Base-by-base conservation (phyloP, 805 yeast genomes). In the Kuraishia floccosa region DNA sequence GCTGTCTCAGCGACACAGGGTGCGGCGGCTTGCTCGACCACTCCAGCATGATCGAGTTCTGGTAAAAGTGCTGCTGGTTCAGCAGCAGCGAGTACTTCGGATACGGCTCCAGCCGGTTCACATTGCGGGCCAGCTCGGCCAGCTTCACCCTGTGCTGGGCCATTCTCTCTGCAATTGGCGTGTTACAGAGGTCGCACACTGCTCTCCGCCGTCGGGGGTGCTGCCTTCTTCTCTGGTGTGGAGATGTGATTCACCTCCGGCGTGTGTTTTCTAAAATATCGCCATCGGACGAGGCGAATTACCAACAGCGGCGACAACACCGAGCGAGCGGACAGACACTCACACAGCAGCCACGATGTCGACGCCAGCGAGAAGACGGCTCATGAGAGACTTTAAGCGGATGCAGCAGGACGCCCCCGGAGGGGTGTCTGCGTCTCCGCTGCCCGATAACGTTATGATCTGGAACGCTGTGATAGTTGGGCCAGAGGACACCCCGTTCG, bases 381-480 rank as follows among this genome's bases (percentile, higher is more conserved):
- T 91, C 47, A 91, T 91, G 97, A 82, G 98, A 56, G 98, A 91
- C 59, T 85, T 91, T 60, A 87, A 86, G 56, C 78, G 97, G 45
- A 87, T 91, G 79, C 96, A 91, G 56, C 91, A 81, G 61, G 98
- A 91, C 56, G 91, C 97, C 9, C 96, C 98, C 16, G 91, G 94
- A 20, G 98, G 98, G 11, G 94, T 91, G 8, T 83, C 95, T 5
- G 98, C 98, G 1, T 83, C 95, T 4, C 98, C 98, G 4, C 68
- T 89, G 31, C 86, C 97, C 4, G 97, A 91, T 51, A 91, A 91
- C 47, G 96, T 91, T 31, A 86, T 91, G 95, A 72, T 83, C 23
- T 91, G 98, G 87, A 91, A 91, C 54, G 98, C 96, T 0, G 94
- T 91, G 36, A 91, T 91, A 39, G 87, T 91, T 35, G 98, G 98